Percentiles rank a stretch among this genome's conserved stretches.
Evolutionary conservation across 208 protist genomes (phyloP).

Genomic region (Acanthamoeba sp.): DNA sequence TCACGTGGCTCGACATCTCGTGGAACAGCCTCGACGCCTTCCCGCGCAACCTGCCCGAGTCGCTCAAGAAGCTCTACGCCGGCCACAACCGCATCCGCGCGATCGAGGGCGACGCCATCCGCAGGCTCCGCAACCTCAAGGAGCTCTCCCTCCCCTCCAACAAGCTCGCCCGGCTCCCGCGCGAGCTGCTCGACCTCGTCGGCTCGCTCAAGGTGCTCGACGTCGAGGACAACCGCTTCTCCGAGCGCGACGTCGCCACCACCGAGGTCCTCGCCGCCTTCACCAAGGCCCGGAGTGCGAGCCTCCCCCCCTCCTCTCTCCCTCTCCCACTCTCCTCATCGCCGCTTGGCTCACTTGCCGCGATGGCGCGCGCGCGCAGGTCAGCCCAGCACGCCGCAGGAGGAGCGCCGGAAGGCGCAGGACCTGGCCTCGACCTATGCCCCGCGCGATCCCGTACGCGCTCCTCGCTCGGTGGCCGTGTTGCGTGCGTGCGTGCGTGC

Average conservation of each 20-base stretch:
- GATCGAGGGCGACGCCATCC: slow-evolving; percentile 42
- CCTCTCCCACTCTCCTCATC: not conserved
- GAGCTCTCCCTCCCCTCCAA: slow-evolving; percentile 56
- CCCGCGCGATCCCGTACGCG: slow-evolving; percentile 5
- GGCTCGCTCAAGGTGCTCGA: slow-evolving; percentile 18
- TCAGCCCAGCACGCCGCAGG: slow-evolving; percentile 6
- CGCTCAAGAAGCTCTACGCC: slow-evolving; percentile 62
- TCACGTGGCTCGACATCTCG: slow-evolving; percentile 68
- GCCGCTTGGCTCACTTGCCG: not conserved
- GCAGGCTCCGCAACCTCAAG: slow-evolving; percentile 17
- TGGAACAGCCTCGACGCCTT: slow-evolving; percentile 52
- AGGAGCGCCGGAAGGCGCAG: not conserved
- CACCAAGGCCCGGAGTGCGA: not conserved
- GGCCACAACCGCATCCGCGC: slow-evolving; percentile 19
- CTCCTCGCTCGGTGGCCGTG: too few relatives aligned
- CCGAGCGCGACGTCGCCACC: not conserved
- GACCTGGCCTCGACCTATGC: not conserved
- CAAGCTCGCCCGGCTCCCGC: slow-evolving; percentile 57
- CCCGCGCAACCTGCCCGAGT: slow-evolving; percentile 14
- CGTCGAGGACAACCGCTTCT: slow-evolving; percentile 61
- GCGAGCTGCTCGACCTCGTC: slow-evolving; percentile 30
- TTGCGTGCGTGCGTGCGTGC: too few relatives aligned
- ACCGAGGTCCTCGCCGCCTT: not conserved
- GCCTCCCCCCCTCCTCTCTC: not conserved
- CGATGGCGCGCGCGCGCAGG: not conserved